phyloP scores from a whole-genome alignment of 1,139 yeast species.

The Zhuliangozyma parablackwelliae region DNA sequence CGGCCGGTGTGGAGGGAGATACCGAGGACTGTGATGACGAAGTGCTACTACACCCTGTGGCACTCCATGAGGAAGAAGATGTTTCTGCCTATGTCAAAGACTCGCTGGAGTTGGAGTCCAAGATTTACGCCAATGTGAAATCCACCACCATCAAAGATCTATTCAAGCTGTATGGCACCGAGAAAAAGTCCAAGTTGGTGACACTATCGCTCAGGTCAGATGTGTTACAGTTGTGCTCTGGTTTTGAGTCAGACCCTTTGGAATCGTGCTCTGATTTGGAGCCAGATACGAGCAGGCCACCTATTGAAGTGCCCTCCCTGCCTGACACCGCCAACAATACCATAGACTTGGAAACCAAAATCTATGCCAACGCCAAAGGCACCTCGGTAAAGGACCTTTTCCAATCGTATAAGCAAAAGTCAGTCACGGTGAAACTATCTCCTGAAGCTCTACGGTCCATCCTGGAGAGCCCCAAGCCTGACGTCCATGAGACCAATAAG shows the following conservation, averaged over 20 bases:
- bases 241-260: too few relatives aligned
- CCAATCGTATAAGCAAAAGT: constrained; percentile 6
- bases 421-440: constrained; percentile 3
- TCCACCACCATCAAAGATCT: constrained; percentile 11
- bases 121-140: constrained; percentile 5
- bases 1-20: too few relatives aligned
- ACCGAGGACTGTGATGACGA: too few relatives aligned
- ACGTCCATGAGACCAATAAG: background rate
- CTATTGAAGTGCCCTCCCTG: too few relatives aligned
- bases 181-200: constrained; percentile 8
- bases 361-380: constrained; percentile 13
- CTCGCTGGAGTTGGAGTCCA: constrained; percentile 1
- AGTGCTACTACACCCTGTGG: too few relatives aligned
- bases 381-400: constrained; percentile 22
- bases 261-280: too few relatives aligned
- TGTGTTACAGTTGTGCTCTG: too few relatives aligned
- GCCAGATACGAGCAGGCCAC: background rate
- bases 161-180: constrained; percentile 15
- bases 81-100: too few relatives aligned
- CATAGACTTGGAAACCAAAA: constrained; percentile 5
- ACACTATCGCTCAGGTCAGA: too few relatives aligned
- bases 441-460: constrained; percentile 1
- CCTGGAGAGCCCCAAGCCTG: background rate
- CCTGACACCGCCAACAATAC: background rate
- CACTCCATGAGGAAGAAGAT: too few relatives aligned